These are phyloP conservation scores for Verticillium tricorpus DNA, from an alignment of 2,329 filamentous ascomycete species.

Conservation along the genomic window DNA sequence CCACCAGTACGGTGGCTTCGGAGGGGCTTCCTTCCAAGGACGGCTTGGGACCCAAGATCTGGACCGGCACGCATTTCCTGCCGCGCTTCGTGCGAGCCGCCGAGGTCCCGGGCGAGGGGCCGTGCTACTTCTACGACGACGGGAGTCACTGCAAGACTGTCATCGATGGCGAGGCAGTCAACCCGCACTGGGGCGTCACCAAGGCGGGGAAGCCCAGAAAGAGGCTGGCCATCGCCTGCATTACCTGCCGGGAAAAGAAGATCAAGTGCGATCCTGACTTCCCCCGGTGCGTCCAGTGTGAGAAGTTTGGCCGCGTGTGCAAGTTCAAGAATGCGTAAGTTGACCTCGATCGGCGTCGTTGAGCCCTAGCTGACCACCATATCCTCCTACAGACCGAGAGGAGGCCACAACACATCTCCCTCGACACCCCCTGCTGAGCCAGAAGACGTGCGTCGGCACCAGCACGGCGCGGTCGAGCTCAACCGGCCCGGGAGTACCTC, in stretches of 20 bases:
- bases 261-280: conserved; percentile 92
- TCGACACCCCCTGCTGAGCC: conserved; percentile 47
- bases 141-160: conserved; percentile 76
- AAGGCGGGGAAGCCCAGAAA: conserved; percentile 93
- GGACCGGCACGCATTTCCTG: conserved; percentile 63
- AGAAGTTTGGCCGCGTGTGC: conserved; percentile 84
- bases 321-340: conserved; percentile 83
- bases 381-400: conserved; percentile 41
- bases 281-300: conserved; percentile 84
- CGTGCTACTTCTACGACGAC: conserved; percentile 85
- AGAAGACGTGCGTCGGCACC: conserved; percentile 31
- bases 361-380: conserved; percentile 12
- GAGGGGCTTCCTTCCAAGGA: conserved; percentile 51
- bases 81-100: conserved; percentile 60
- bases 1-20: conserved; percentile 23
- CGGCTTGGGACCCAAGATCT: conserved; percentile 62
- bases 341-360: not conserved
- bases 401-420: conserved; percentile 54
- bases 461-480: conserved; percentile 26
- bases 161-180: conserved; percentile 82
- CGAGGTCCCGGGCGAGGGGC: conserved; percentile 71
- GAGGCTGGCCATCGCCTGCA: conserved; percentile 83
- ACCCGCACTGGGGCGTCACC: conserved; percentile 89
- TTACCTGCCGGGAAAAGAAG: conserved; percentile 94
- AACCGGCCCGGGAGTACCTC: conserved; percentile 37